Evolutionary conservation across 169 alveolate genomes (phyloP), one percentile per base, ranked within the genome.

Genomic region (Eimeria acervulina): DNA sequence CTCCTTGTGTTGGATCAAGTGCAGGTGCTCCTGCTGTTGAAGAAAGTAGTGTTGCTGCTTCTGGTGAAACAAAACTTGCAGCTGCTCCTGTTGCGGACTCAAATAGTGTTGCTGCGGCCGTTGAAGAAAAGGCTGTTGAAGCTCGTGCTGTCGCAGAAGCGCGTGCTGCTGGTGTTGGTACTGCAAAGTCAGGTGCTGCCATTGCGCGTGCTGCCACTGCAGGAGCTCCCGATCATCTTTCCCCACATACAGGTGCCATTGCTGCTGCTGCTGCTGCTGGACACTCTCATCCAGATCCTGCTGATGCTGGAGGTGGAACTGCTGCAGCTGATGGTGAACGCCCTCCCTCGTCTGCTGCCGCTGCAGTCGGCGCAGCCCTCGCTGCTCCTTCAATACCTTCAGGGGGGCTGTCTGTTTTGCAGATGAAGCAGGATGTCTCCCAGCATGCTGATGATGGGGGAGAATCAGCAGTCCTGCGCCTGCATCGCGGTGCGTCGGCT

Each of bases 231-330:
- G n/a, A n/a, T n/a, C n/a, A n/a, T n/a, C n/a, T n/a, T n/a, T n/a
- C n/a, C n/a, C n/a, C n/a, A n/a, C n/a, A n/a, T n/a, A n/a, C n/a
- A n/a, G n/a, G n/a, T n/a, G n/a, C n/a, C n/a, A n/a, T 33, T 68
- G 80, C 44, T 68, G 80, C 80, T 72, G 84, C 84, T 33, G 51
- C 31, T 51, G 92, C 52, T 83, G 91, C 74, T 2, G 74, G 5
- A 19, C 1, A 5, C 1, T 26, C 38, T n/a, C 74, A 5, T 63
- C 74, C 17, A 0, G 28, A 28, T 36, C 55, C 15, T 72, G 84
- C 47, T 72, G 51, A 13, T 12, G 80, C 42, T 28, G 80, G 44
- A 28, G 78, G 42, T 66, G 40, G 26, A 10, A 12, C 87, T 26
- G 38, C 66, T 15, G 91, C 51, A 28, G 91, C 91, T 83, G 23